Base-by-base conservation (phyloP, 352 stramenopile genomes). In the Pythium dissotocum region DNA sequence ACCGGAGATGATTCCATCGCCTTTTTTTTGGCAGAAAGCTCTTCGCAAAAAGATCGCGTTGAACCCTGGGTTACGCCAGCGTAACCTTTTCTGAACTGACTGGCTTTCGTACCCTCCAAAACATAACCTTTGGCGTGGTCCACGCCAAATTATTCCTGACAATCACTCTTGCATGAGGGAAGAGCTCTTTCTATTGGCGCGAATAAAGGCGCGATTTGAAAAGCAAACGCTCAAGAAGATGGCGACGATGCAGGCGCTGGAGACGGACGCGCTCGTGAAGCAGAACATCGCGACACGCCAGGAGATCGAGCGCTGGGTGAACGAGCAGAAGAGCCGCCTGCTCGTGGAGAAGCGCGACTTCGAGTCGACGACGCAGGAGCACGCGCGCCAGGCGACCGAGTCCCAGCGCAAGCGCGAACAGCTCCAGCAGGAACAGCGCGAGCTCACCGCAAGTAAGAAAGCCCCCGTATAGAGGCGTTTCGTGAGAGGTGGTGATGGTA, bases 261-360 rank as follows among this genome's bases (percentile, higher is more conserved):
- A 67, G n/a, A 61, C 62, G 9, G 62, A 75, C 35, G 48, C 51
- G 52, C 63, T 75, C 14, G 42, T 75, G 62, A 35, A 57, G 44
- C 40, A 58, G 14, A 68, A 61, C 13, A 69, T 75, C 51, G 62
- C 63, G 54, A 71, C 68, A 26, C 68, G 68, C 38, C 57, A 70
- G 46, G 68, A 75, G 58, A 54, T 75, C 18, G 68, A 75, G 63
- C 32, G 24, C 40, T 75, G 68, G 68, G 54, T 70, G 28, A 70
- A 70, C 36, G 63, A 70, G 42, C 62, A 75, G 58, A 67, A 67
- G 35, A 70, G 35, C 42, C 44, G 56, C 0, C 35, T 75, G 42
- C 63, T 75, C 13, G 30, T n/a, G 24, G 63, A 61, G 28, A 75
- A 75, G 68, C 57, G 68, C 58, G 68, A 75, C 32, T 46, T 58